Percentiles rank a stretch among this genome's conserved stretches.
Evolutionary conservation across 192 early-diverging fungal species (phyloP).

Genomic region (Coemansia sp.): DNA sequence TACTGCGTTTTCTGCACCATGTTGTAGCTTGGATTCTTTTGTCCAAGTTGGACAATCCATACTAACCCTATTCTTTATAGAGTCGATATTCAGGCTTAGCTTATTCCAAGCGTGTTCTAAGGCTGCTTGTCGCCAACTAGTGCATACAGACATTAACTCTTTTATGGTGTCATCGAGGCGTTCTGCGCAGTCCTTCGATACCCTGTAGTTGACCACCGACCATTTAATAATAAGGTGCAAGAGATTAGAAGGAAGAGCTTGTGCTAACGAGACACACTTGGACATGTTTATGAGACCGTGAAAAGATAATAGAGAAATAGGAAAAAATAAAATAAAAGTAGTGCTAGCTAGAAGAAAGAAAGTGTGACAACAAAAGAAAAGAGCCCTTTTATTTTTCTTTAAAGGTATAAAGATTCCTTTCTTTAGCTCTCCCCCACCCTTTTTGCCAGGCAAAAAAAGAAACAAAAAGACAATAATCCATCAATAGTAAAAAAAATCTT

Average conservation of each 20-base stretch:
- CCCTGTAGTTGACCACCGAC: neutral
- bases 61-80: neutral
- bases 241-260: neutral
- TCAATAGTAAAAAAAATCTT: neutral
- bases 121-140: neutral
- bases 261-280: neutral
- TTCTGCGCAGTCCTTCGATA: neutral
- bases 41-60: neutral
- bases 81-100: neutral
- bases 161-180: too few relatives aligned
- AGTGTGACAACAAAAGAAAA: too few relatives aligned
- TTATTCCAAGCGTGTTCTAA: neutral
- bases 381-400: too few relatives aligned
- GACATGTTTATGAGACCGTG: neutral
- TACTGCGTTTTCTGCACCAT: neutral
- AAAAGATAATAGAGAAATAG: neutral
- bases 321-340: neutral
- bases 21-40: neutral
- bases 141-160: neutral
- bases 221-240: neutral
- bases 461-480: neutral
- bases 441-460: neutral
- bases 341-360: neutral
- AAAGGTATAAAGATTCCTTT: too few relatives aligned
- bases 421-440: too few relatives aligned